phyloP scores from a whole-genome alignment of 2,329 filamentous ascomycete genomes.

The Pestalotiopsis fici region DNA sequence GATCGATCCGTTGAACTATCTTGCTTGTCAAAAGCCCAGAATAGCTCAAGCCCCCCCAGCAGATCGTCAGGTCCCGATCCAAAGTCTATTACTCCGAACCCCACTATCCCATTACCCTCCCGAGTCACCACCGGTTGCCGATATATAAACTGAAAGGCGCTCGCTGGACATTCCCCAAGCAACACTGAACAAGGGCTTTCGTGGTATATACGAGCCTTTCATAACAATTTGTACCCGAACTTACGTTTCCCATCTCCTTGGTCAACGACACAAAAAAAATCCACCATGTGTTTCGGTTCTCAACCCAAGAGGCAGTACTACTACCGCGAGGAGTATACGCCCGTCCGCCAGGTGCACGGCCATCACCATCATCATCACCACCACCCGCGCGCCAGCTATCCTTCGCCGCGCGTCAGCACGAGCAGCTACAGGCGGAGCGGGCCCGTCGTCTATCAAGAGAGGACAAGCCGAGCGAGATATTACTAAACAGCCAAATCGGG shows the following conservation, averaged over 20 bases:
- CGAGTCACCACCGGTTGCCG: neutral
- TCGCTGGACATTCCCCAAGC: neutral
- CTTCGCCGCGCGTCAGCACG: constrained; percentile 40
- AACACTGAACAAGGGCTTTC: neutral
- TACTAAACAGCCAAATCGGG: constrained; percentile 12
- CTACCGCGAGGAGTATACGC: constrained; percentile 56
- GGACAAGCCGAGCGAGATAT: constrained; percentile 35
- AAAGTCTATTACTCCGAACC: neutral
- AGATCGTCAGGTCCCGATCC: neutral
- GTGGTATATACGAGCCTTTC: constrained; percentile 12
- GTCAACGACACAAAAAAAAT: neutral
- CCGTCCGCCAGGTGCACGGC: constrained; percentile 38
- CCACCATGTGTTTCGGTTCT: constrained; percentile 51
- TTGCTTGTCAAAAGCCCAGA: neutral
- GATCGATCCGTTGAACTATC: neutral
- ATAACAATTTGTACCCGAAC: constrained; percentile 14
- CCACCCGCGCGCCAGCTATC: constrained; percentile 16
- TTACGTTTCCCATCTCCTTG: constrained; percentile 1
- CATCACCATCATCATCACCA: constrained; percentile 19
- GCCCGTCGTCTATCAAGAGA: constrained; percentile 40
- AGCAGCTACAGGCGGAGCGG: constrained; percentile 32
- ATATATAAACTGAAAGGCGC: neutral
- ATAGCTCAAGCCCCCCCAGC: neutral
- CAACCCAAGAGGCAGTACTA: constrained; percentile 51
- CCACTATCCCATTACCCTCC: neutral